Evolutionary conservation across 1,284 basidiomycete genomes (phyloP).

Genomic region (Afroboletus lepidellus): DNA sequence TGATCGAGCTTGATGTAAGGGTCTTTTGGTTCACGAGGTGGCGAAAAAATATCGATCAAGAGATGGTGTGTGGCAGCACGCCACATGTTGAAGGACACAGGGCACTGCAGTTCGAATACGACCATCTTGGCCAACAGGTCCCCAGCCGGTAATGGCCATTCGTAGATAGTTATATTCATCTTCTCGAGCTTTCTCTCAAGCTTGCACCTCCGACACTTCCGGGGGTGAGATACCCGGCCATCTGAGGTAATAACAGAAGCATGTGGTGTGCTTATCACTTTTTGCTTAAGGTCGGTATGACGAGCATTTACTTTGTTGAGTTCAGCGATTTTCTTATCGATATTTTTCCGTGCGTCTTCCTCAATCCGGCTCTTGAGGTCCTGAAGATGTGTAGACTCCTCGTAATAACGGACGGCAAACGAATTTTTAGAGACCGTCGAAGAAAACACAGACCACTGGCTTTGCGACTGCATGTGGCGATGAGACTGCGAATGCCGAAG

Average conservation of each 20-base stretch:
- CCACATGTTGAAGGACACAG: conserved; percentile 17
- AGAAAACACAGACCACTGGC: conserved; percentile 23
- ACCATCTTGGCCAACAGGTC: conserved; percentile 26
- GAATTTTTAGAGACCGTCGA: not conserved
- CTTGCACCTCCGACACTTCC: conserved; percentile 35
- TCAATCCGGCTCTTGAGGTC: conserved; percentile 33
- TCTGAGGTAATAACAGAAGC: not conserved
- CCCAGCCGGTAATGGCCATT: conserved; percentile 48
- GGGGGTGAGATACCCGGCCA: conserved; percentile 4
- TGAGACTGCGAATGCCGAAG: conserved; percentile 20
- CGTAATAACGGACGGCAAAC: conserved; percentile 36
- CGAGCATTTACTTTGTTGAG: conserved; percentile 20
- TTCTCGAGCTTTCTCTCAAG: conserved; percentile 17
- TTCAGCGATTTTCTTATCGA: conserved; percentile 25
- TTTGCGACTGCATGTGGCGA: conserved; percentile 23
- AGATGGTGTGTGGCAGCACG: not conserved
- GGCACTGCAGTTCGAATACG: conserved; percentile 48
- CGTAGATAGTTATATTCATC: conserved; percentile 40
- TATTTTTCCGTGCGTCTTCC: conserved; percentile 17
- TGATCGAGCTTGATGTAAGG: conserved; percentile 9
- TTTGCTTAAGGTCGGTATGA: conserved; percentile 16
- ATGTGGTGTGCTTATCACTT: conserved; percentile 7
- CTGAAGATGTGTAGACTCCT: conserved; percentile 18
- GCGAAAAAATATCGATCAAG: not conserved
- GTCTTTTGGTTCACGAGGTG: not conserved